Percentiles rank a stretch among this genome's conserved stretches.
phyloP scores from a whole-genome alignment of 192 early-diverging fungal genomes.

The Backusella tuberculispora region DNA sequence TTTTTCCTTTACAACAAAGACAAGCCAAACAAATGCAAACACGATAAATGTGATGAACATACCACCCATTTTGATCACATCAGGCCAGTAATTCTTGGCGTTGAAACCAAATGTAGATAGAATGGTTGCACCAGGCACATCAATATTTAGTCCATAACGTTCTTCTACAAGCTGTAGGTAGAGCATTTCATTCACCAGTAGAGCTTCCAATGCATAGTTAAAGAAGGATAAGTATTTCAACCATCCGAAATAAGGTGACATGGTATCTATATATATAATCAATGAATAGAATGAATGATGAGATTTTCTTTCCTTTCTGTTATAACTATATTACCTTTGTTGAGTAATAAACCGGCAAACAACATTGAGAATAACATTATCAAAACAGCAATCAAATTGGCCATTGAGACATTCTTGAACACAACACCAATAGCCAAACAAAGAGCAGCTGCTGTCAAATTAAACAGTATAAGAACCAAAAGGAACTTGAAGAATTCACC shows the following conservation, averaged over 20 bases:
- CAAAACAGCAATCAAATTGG: slow-evolving; percentile 78
- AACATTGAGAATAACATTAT: slow-evolving; percentile 87
- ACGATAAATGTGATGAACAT: slow-evolving; percentile 68
- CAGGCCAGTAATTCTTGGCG: slow-evolving; percentile 79
- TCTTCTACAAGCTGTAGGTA: slow-evolving; percentile 79
- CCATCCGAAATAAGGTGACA: slow-evolving; percentile 67
- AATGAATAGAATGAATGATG: not conserved
- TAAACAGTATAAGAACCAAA: slow-evolving; percentile 80
- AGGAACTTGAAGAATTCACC: slow-evolving; percentile 73
- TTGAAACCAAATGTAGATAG: slow-evolving; percentile 90
- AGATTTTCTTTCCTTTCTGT: not conserved
- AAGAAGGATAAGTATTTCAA: slow-evolving; percentile 81
- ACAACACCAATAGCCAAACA: slow-evolving; percentile 81
- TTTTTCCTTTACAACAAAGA: slow-evolving; percentile 80
- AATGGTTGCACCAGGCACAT: slow-evolving; percentile 83
- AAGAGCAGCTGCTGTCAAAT: slow-evolving; percentile 73
- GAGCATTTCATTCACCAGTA: slow-evolving; percentile 89
- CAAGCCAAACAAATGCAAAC: slow-evolving; percentile 77
- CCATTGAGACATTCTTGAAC: slow-evolving; percentile 70
- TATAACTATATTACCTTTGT: slow-evolving; percentile 61
- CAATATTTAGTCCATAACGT: slow-evolving; percentile 81
- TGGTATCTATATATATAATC: slow-evolving; percentile 59
- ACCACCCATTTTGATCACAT: slow-evolving; percentile 63
- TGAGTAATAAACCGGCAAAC: slow-evolving; percentile 88
- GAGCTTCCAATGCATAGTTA: slow-evolving; percentile 88